Evolutionary conservation across 208 protist species (phyloP).

Genomic region (Crithidia fasciculata): DNA sequence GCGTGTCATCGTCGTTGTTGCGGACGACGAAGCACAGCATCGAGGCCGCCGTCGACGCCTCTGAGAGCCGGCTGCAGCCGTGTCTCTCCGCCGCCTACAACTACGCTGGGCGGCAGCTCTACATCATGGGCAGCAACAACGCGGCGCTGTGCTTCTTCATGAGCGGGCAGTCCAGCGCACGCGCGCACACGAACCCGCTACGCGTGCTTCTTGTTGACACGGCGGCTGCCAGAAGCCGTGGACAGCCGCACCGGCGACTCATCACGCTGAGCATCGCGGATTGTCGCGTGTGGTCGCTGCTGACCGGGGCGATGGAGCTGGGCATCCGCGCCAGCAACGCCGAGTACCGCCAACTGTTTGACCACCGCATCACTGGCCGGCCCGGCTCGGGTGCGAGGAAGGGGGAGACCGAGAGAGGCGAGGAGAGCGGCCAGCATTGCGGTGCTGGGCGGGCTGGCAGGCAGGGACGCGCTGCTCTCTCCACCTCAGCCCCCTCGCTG

Average conservation of each 20-base stretch:
- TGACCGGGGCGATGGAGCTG: conserved; percentile 53
- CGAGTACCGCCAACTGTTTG: conserved; percentile 53
- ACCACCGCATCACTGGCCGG: conserved; percentile 39
- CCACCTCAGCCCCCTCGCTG: background rate
- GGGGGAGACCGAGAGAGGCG: background rate
- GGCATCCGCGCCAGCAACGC: conserved; percentile 72
- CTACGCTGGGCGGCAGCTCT: conserved; percentile 54
- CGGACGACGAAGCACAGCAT: conserved; percentile 47
- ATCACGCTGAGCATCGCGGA: conserved; percentile 64
- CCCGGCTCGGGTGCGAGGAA: background rate
- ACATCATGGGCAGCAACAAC: conserved; percentile 73
- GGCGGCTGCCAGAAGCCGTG: background rate
- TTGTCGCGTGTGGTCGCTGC: conserved; percentile 62
- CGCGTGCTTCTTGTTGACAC: conserved; percentile 49
- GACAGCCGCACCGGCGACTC: conserved; percentile 36
- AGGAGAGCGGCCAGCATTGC: background rate
- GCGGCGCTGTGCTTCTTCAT: conserved; percentile 73
- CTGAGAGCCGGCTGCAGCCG: conserved; percentile 41
- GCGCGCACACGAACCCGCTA: conserved; percentile 61
- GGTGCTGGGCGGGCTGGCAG: background rate
- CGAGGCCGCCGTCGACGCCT: conserved; percentile 35
- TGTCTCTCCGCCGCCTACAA: conserved; percentile 69
- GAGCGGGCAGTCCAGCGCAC: conserved; percentile 50
- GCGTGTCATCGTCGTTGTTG: conserved; percentile 11
- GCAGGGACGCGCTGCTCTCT: background rate